These are phyloP conservation scores for Xylaria venustula DNA, from an alignment of 495 filamentous ascomycete species.

Conservation along the genomic window DNA sequence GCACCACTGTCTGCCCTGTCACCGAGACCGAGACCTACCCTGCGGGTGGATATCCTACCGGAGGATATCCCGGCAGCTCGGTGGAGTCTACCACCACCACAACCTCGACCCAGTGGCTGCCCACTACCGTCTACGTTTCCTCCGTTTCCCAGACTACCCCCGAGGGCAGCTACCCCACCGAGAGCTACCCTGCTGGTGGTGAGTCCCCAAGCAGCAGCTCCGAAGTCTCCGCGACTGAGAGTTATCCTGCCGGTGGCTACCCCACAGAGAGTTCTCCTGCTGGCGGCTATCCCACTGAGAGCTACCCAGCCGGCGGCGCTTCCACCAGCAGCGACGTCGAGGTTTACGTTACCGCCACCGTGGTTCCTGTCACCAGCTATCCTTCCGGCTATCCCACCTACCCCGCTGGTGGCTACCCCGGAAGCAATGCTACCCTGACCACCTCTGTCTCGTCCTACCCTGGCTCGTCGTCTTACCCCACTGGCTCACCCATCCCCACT, in stretches of 20 bases:
- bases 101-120: conserved; percentile 12
- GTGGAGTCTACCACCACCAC: conserved; percentile 15
- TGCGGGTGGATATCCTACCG: conserved; percentile 16
- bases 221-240: neutral
- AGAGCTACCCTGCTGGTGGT: conserved; percentile 3
- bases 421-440: conserved; percentile 14
- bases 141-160: neutral
- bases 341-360: conserved; percentile 19
- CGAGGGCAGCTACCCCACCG: neutral
- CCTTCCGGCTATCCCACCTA: conserved; percentile 12
- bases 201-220: conserved; percentile 20
- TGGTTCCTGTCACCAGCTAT: conserved; percentile 17
- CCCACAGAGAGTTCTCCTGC: neutral
- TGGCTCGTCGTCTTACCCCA: neutral
- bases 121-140: conserved; percentile 15
- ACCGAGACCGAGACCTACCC: conserved; percentile 15
- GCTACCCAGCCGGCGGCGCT: conserved; percentile 10
- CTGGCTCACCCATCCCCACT: conserved; percentile 1
- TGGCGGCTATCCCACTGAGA: neutral
- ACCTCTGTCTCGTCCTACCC: neutral
- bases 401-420: conserved; percentile 7
- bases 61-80: conserved; percentile 18
- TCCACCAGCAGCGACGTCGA: conserved; percentile 22
- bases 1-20: conserved; percentile 33
- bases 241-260: neutral